Evolutionary conservation across 768 basidiomycete genomes (phyloP), one percentile per base, ranked within the genome.

Genomic region (Tulasnella sp.): DNA sequence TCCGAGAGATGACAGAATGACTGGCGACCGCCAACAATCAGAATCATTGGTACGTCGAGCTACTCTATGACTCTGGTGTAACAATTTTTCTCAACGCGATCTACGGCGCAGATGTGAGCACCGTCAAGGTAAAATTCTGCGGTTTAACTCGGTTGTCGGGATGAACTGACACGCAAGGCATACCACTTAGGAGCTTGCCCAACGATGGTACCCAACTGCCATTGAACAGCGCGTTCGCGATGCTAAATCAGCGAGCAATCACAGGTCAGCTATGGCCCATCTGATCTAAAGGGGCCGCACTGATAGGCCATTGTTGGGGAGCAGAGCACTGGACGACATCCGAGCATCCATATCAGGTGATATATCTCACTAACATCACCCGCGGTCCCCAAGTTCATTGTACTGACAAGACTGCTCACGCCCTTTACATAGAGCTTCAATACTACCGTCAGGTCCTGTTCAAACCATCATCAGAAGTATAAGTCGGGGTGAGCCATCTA

Each of bases 241-340:
- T 60, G 62, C 59, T 42, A 57, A 64, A 48, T 69, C 66, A 2
- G 77, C 75, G 56, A 76, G 68, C 53, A 74, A 66, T 19, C 87
- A 90, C 67, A 75, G 87, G 88, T 83, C 50, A 30, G 67, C 67
- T 15, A 34, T 22, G 22, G 50, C 1, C 12, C 25, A 7, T 59
- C 15, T 15, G n/a, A 29, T 31, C 17, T 50, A 12, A 44, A 24
- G 50, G 22, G 29, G 45, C 19, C 21, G 21, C 19, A 34, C 30
- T 31, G 53, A 46, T 38, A 17, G 41, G n/a, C 22, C 53, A 7
- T 41, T 21, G 8, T 46, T 34, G 41, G 10, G 30, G 21, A 30
- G 4, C 66, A 92, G 90, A 27, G 92, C 92, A 2, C 69, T 91
- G 62, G 85, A 86, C 61, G 92, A 94, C 65, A 92, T 93, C 60